Base-by-base conservation (phyloP, 1,284 basidiomycete species). In the Puccinia novopanici region DNA sequence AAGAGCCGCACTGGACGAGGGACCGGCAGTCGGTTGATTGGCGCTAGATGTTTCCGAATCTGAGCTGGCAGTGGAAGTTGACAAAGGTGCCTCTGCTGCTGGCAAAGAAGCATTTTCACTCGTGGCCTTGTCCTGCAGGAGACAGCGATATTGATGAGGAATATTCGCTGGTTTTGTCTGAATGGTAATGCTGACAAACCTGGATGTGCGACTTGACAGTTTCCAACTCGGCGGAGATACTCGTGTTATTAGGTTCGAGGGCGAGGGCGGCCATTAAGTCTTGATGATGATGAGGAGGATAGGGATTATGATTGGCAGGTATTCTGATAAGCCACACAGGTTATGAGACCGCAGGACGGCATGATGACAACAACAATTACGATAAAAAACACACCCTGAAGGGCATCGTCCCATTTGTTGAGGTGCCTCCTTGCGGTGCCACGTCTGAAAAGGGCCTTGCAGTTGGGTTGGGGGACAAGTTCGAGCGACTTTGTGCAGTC, bases 401-500 rank as follows among this genome's bases (percentile, higher is more conserved):
- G 37, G 40, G 73, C 73, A n/a, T 75, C 73, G n/a, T 10, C 30
- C 73, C 73, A 75, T 42, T 75, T 59, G 34, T 63, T 40, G 19
- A 61, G 40, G 5, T 42, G 34, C n/a, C 57, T 75, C 34, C 57
- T 61, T 10, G 73, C 57, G 55, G 48, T 61, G n/a, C 54, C 73
- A 45, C 73, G 54, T 24, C 73, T 59, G 57, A 75, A 75, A 12
- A 75, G 55, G n/a, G 73, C 73, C 42, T 75, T 75, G n/a, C 55
- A 75, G 40, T 75, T 75, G 22, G 40, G 54, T 17, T 42, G 19
- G 30, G 73, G 73, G 22, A 59, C 55, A 34, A 75, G 54, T 27
- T 75, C 57, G 3, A 75, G 48, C n/a, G 73, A 75, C 48, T 22
- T 40, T 27, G 73, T 75, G 22, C 55, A 59, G 57, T 75, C 73